Conservation (phyloP, 2,329 filamentous ascomycete species). For the Nemania abortiva region DNA sequence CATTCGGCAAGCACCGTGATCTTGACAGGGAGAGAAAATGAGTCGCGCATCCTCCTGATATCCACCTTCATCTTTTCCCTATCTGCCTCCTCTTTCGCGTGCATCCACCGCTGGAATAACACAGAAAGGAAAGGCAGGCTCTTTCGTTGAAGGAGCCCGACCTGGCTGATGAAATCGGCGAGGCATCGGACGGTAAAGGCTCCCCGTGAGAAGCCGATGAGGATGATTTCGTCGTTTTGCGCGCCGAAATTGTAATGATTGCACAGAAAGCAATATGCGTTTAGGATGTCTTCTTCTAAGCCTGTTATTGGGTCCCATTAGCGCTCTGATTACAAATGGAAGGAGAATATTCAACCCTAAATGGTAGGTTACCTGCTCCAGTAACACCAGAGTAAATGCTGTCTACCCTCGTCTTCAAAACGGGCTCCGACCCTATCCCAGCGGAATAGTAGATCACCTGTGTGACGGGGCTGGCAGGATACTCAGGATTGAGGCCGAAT, state of each 20-base stretch:
- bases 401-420: constrained; percentile 18
- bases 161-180: constrained; percentile 49
- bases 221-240: constrained; percentile 52
- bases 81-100: constrained; percentile 16
- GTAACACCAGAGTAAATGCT: constrained; percentile 29
- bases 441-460: constrained; percentile 36
- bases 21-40: constrained; percentile 25
- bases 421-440: constrained; percentile 33
- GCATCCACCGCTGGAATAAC: constrained; percentile 30
- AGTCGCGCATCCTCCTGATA: constrained; percentile 14
- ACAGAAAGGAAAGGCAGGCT: constrained; percentile 22
- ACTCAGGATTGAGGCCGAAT: constrained; percentile 16
- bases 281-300: constrained; percentile 30
- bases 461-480: neutral
- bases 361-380: constrained; percentile 22
- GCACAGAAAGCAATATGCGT: constrained; percentile 39
- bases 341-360: neutral
- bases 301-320: constrained; percentile 8
- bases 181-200: constrained; percentile 56
- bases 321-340: neutral
- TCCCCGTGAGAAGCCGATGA: constrained; percentile 56
- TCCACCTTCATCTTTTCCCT: constrained; percentile 22
- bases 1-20: constrained; percentile 31
- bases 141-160: constrained; percentile 32
- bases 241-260: constrained; percentile 37